A percentile compares a stretch with the other conserved stretches of the same genome.
Evolutionary conservation across 345 rosid species (phyloP).

Genomic region (Raphanus raphanistrum): DNA sequence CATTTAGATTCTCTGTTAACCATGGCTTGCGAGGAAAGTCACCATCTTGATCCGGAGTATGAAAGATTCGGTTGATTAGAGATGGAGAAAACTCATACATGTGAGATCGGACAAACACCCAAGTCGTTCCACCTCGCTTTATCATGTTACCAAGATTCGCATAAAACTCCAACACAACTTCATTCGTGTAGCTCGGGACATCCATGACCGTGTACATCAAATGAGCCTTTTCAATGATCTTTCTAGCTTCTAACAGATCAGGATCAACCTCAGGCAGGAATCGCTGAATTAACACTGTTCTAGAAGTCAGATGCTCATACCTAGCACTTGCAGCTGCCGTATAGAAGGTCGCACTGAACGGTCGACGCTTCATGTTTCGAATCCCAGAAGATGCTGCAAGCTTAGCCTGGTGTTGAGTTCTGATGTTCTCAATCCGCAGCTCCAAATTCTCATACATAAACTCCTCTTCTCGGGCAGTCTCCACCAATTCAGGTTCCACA

Average conservation of each 20-base stretch:
- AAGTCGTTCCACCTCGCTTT: neutral
- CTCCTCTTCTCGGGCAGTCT: too few species aligned
- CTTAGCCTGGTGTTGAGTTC: neutral
- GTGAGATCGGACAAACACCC: neutral
- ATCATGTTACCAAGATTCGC: neutral
- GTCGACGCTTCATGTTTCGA: neutral
- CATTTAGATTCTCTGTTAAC: neutral
- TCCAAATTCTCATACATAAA: too few species aligned
- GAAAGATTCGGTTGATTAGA: too few species aligned
- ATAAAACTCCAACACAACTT: neutral
- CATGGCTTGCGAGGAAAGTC: neutral
- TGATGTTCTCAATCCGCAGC: neutral
- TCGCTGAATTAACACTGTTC: neutral
- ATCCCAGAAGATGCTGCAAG: neutral
- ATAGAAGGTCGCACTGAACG: neutral
- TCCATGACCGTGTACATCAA: neutral
- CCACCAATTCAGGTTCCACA: too few species aligned
- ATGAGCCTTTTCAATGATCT: neutral
- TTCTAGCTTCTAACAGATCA: neutral
- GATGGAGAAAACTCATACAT: neutral
- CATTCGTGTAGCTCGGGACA: neutral
- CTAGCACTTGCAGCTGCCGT: neutral
- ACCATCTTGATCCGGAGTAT: neutral
- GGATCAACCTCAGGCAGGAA: neutral
- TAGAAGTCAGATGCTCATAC: neutral